A percentile compares a stretch with the other conserved stretches of the same genome.
phyloP scores from a whole-genome alignment of 176 grass and related monocot species.

The Oryza coarctata region DNA sequence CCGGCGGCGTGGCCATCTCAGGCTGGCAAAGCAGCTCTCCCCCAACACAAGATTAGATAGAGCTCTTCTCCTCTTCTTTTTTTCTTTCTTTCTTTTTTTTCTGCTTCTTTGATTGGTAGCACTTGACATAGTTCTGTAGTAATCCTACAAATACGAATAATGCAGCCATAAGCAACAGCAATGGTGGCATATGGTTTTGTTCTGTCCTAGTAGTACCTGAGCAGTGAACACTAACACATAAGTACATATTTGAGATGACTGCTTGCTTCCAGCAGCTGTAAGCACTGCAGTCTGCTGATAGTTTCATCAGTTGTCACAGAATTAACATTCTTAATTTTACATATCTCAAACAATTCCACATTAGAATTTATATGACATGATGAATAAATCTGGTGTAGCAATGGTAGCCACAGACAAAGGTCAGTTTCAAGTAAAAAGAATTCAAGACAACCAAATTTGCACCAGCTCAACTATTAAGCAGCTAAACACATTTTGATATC shows the following conservation, averaged over 20 bases:
- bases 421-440: neutral
- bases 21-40: constrained; percentile 6
- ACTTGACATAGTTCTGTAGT: constrained; percentile 14
- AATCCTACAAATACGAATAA: constrained; percentile 37
- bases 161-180: neutral
- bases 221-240: neutral
- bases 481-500: neutral
- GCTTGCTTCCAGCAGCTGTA: too few species aligned
- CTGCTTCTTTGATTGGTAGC: neutral
- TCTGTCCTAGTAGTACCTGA: neutral
- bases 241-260: neutral
- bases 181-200: constrained; percentile 9
- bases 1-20: neutral
- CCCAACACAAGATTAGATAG: constrained; percentile 28
- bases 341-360: neutral
- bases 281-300: neutral
- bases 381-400: neutral
- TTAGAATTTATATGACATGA: neutral
- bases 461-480: neutral
- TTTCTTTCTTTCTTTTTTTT: neutral
- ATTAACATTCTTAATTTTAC: neutral
- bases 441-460: neutral
- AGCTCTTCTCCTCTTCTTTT: neutral
- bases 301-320: neutral
- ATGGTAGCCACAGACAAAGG: neutral